Conservation (phyloP, 306 rosid species). For the Fragaria vesca region DNA sequence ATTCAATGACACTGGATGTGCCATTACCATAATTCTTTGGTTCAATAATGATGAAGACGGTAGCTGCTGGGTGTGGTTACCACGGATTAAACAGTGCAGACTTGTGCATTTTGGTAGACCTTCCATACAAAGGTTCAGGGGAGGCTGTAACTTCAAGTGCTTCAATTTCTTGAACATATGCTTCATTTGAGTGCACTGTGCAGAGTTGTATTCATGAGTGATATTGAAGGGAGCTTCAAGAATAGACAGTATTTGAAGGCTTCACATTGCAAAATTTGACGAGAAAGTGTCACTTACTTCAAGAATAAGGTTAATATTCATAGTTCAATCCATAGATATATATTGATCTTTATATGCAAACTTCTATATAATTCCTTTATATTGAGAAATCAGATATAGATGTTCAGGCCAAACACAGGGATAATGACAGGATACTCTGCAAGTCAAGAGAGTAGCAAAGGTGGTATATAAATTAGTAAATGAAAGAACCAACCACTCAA, state of each 20-base stretch:
- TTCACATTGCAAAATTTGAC: conserved; percentile 21
- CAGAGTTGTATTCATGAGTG: conserved; percentile 21
- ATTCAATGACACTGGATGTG: conserved; percentile 44
- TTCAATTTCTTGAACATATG: conserved; percentile 25
- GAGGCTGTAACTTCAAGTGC: conserved; percentile 19
- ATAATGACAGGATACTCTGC: background rate
- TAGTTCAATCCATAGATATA: background rate
- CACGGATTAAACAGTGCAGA: conserved; percentile 17
- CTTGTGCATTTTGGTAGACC: conserved; percentile 23
- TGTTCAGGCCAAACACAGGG: background rate
- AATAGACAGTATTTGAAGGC: conserved; percentile 27
- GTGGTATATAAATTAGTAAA: too few species aligned
- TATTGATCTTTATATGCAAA: background rate
- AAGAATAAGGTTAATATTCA: conserved; percentile 20
- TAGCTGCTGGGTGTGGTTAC: conserved; percentile 20
- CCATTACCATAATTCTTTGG: background rate
- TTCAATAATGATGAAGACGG: conserved; percentile 31
- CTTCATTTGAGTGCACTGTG: conserved; percentile 25
- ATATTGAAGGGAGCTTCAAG: background rate
- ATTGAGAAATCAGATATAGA: background rate
- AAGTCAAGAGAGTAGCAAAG: too few species aligned
- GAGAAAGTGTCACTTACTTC: conserved; percentile 22
- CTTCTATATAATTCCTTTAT: background rate
- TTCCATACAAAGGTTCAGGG: conserved; percentile 8
- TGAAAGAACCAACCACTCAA: too few species aligned